phyloP scores from a whole-genome alignment of 495 filamentous ascomycete species.

The Bathelium albidoporum region DNA sequence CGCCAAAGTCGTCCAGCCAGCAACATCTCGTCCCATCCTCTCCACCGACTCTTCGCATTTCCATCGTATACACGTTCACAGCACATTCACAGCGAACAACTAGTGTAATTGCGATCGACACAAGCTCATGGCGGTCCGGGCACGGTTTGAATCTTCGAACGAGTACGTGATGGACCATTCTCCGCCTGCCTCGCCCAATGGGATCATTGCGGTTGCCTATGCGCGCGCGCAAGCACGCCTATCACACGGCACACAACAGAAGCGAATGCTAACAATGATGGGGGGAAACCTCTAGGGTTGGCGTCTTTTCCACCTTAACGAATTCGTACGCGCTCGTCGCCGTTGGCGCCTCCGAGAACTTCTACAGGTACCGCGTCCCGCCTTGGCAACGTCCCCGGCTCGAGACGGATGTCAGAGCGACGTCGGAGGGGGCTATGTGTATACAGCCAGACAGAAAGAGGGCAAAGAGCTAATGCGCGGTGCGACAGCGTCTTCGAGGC shows the following conservation, averaged over 20 bases:
- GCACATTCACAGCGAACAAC: neutral
- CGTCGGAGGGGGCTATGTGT: neutral
- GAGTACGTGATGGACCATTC: slow-evolving; percentile 52
- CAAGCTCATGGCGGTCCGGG: slow-evolving; percentile 36
- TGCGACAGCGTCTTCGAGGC: slow-evolving; percentile 70
- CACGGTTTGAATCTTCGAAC: slow-evolving; percentile 93
- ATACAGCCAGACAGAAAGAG: slow-evolving; percentile 11
- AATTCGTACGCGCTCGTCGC: slow-evolving; percentile 93
- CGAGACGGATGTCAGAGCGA: neutral
- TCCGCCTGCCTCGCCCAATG: slow-evolving; percentile 8
- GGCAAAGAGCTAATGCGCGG: neutral
- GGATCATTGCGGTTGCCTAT: neutral
- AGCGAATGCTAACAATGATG: no score
- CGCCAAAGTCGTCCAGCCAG: neutral
- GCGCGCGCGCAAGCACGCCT: no score
- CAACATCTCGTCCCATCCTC: neutral
- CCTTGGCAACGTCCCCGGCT: neutral
- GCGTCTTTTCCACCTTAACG: slow-evolving; percentile 90
- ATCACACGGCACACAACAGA: neutral
- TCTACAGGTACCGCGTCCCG: slow-evolving; percentile 63
- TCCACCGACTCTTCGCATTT: neutral
- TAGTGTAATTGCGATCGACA: neutral
- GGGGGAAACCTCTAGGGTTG: slow-evolving; percentile 53
- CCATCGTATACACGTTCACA: neutral
- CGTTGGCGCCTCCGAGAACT: slow-evolving; percentile 92